Conservation (phyloP, 2,329 filamentous ascomycete genomes). For the Bipolaris oryzae region DNA sequence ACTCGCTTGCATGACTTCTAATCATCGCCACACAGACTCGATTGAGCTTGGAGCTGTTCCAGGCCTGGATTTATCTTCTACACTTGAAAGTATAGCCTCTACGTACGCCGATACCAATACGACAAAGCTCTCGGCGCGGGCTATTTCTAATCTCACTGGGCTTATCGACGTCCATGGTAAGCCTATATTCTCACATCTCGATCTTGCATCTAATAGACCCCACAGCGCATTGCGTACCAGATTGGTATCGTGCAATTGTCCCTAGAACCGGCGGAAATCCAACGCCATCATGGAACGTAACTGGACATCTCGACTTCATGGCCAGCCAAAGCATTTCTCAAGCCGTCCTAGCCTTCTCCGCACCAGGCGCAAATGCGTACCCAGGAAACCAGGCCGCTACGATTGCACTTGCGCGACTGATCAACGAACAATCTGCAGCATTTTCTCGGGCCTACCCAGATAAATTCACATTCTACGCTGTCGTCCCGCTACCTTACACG, state of each 20-base stretch:
- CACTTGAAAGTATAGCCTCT: constrained; percentile 3
- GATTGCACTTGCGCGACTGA: constrained; percentile 10
- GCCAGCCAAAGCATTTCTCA: constrained; percentile 8
- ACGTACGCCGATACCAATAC: background rate
- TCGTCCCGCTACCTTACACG: constrained; percentile 12
- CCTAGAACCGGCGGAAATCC: constrained; percentile 10
- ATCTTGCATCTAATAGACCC: background rate
- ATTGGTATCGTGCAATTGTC: constrained; percentile 11
- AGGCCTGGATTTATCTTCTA: background rate
- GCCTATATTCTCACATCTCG: background rate
- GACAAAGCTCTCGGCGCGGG: background rate
- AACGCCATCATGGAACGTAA: constrained; percentile 10
- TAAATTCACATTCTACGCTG: constrained; percentile 17
- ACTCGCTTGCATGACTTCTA: background rate
- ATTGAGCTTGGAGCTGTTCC: background rate
- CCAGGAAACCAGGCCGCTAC: constrained; percentile 1
- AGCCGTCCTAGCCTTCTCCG: constrained; percentile 2
- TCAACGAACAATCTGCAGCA: constrained; percentile 15
- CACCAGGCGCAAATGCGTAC: constrained; percentile 12
- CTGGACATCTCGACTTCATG: constrained; percentile 11
- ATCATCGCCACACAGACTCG: background rate
- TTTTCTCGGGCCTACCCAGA: constrained; percentile 3
- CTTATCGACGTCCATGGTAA: constrained; percentile 8
- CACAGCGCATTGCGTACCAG: constrained; percentile 14
- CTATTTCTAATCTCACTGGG: background rate